Base-by-base conservation (phyloP, 1,284 basidiomycete genomes). In the Tremellales sp. region DNA sequence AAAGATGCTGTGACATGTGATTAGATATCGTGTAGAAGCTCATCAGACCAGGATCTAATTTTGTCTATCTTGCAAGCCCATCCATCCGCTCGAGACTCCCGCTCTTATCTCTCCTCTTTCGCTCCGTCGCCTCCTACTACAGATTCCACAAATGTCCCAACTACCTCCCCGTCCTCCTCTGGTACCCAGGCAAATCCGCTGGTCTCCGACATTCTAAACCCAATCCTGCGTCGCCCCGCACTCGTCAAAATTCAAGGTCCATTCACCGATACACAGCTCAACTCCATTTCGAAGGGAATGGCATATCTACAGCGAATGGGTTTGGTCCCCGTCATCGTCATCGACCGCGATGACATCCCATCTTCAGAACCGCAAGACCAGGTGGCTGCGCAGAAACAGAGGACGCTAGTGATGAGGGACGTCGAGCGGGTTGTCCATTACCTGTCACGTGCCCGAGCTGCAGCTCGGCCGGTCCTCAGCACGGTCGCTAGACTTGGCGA, bases 161-260 rank as follows among this genome's bases (percentile, higher is more conserved):
- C 69, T 48, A 35, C 61, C 45, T 44, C 52, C 41, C 19, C 22
- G 46, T 35, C n/a, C 52, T n/a, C 27, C 41, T 36, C 41, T 43
- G 19, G 33, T 22, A 46, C 58, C 53, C 53, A 76, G 77, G 21
- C 41, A 2, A 84, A 80, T 59, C 81, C 80, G 2, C 78, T 92
- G 53, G 79, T 91, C 50, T 81, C 84, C 11, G 86, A 86, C n/a
- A 86, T 97, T 49, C 78, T 97, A 22, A 81, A 91, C 66, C 90
- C 90, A 4, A 82, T 89, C 43, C 44, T 67, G 11, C 68, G 65
- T 33, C 80, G 70, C 12, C 68, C 73, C 1, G 92, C 92, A 1
- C 82, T 99, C 8, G 93, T 99, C 67, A 98, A 98, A 74, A 79
- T 98, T 12, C 96, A 98, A 73, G 91, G 94, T 3, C 96, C 96